phyloP scores from a whole-genome alignment of 805 yeast species.

The Saccharomycopsis malanga region DNA sequence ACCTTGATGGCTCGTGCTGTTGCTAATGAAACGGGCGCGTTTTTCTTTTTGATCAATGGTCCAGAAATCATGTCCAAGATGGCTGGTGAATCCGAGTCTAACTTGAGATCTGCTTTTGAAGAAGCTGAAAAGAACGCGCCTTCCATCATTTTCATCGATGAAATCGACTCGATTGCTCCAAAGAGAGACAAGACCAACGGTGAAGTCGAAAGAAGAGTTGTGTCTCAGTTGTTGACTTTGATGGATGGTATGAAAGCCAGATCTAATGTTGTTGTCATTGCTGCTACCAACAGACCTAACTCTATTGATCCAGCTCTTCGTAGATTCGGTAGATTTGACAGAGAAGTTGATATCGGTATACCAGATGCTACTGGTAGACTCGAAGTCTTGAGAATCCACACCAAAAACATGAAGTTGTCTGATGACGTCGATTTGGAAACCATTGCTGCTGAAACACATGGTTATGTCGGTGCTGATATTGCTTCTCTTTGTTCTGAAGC shows the following conservation, averaged over 20 bases:
- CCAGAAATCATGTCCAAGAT: conserved; percentile 99
- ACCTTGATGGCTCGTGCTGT: conserved; percentile 99
- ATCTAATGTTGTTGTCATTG: conserved; percentile 95
- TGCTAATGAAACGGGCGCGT: conserved; percentile 98
- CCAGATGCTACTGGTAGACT: conserved; percentile 99
- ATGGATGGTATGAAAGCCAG: conserved; percentile 99
- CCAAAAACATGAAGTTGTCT: conserved; percentile 95
- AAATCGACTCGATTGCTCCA: conserved; percentile 98
- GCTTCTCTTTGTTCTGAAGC: conserved; percentile 99
- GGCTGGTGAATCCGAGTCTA: conserved; percentile 99
- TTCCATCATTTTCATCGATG: conserved; percentile 94
- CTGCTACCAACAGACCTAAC: conserved; percentile 84
- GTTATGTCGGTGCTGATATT: conserved; percentile 98
- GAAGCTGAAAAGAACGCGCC: conserved; percentile 99
- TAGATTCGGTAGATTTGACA: conserved; percentile 85
- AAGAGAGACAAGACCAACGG: conserved; percentile 99
- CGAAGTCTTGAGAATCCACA: conserved; percentile 94
- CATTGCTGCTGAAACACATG: conserved; percentile 96
- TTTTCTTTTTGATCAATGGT: conserved; percentile 95
- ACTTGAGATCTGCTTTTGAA: conserved; percentile 95
- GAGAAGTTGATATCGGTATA: conserved; percentile 85
- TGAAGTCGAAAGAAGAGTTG: conserved; percentile 99
- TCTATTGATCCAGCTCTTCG: conserved; percentile 74
- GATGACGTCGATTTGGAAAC: conserved; percentile 94
- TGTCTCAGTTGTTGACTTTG: conserved; percentile 90